Base-by-base conservation (phyloP, 208 protist species). In the Crithidia thermophila region DNA sequence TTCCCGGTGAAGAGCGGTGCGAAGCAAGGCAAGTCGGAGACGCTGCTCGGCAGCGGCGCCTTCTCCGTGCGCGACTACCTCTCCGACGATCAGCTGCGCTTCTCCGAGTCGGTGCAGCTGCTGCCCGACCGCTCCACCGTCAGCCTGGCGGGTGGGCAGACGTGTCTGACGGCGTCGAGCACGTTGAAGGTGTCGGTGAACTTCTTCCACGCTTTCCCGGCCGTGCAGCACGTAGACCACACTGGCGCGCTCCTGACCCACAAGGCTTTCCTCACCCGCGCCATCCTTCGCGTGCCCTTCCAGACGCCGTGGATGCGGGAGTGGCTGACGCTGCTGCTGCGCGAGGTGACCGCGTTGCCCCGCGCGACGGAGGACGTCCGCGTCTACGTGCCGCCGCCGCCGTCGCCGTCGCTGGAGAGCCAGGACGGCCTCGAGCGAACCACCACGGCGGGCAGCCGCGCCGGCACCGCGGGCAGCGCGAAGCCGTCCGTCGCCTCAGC, bases 201-300 rank as follows among this genome's bases (percentile, higher is more conserved):
- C 73, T 90, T 92, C 64, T 82, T 84, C 47, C 49, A 67, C 4
- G 84, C 85, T 3, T 78, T 93, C 8, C 77, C 85, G 0, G 47
- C 33, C n/a, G 45, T 84, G 23, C 65, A 56, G 20, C 90, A 95
- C 71, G 87, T 95, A 4, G 68, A 79, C 42, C 60, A 75, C 27
- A 62, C 68, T 13, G 90, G 87, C 8, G 39, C 31, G 30, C 47
- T 68, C 11, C 62, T 65, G 18, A 49, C 60, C 13, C 53, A 59
- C 13, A 68, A 69, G 4, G 59, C 66, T 0, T 88, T 93, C 62
- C 67, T 95, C 36, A 87, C 90, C 0, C 79, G 82, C 57, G 84
- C 74, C 25, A 52, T 95, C 21, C 63, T 93, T 37, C 69, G 79
- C 45, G 75, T 95, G 73, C 87, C 90, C 27, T 95, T 91, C 65